A percentile compares a stretch with the other conserved stretches of the same genome.
phyloP scores from a whole-genome alignment of 176 grass and related monocot genomes.

The Avena eriantha region DNA sequence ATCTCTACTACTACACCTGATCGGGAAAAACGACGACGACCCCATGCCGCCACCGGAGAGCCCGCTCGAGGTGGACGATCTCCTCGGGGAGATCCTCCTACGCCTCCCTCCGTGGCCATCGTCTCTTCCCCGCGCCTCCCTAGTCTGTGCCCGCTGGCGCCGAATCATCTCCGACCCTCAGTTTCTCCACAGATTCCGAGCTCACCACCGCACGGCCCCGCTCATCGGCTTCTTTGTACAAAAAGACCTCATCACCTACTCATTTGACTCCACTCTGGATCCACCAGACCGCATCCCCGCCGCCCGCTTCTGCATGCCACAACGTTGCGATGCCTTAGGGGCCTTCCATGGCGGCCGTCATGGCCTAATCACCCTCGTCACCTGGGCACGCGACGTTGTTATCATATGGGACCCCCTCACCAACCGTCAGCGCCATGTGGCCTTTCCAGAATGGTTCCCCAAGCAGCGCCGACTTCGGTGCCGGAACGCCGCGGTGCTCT shows the following conservation, averaged over 20 bases:
- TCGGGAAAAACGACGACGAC: not conserved
- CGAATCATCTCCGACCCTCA: not conserved
- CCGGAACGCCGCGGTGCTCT: not conserved
- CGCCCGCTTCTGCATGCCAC: not conserved
- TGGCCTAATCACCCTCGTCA: not conserved
- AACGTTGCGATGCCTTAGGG: not conserved
- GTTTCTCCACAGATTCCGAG: not conserved
- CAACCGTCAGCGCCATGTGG: not conserved
- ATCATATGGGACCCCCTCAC: not conserved
- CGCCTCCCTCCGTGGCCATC: not conserved
- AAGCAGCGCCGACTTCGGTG: not conserved
- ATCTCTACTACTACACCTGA: not conserved
- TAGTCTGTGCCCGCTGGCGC: not conserved
- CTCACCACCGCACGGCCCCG: not conserved
- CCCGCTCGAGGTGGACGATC: not conserved
- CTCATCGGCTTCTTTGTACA: not conserved
- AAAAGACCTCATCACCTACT: not conserved
- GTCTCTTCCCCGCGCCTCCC: not conserved
- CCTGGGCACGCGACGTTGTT: not conserved
- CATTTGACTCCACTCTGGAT: not conserved
- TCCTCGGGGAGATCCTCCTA: not conserved
- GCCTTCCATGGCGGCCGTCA: not conserved
- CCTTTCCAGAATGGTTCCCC: not conserved
- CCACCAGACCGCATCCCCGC: not conserved
- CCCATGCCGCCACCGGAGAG: not conserved